Evolutionary conservation across 257 asterid genomes (phyloP).

Genomic region (Echites panduratus): DNA sequence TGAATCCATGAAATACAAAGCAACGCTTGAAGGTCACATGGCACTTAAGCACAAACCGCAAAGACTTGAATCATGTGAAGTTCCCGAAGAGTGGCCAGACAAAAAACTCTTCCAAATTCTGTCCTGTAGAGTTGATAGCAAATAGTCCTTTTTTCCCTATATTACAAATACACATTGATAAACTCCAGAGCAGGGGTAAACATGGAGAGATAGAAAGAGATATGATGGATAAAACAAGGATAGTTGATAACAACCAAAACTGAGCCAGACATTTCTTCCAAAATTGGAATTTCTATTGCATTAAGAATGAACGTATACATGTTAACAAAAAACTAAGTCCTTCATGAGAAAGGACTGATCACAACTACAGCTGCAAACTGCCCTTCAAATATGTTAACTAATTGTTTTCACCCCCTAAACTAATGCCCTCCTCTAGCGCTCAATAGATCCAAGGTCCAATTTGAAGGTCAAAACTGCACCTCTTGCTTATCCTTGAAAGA

Average conservation of each 20-base stretch:
- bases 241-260: neutral
- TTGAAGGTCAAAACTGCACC: constrained; percentile 44
- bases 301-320: constrained; percentile 3
- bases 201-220: neutral
- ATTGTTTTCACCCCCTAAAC: constrained; percentile 28
- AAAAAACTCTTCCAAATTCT: neutral
- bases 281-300: constrained; percentile 9
- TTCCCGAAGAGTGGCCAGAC: neutral
- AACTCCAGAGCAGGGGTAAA: neutral
- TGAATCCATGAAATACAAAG: neutral
- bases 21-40: neutral
- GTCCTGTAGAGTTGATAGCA: neutral
- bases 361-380: constrained; percentile 22
- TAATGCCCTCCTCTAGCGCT: constrained; percentile 29
- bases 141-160: neutral
- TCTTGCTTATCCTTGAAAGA: constrained; percentile 33
- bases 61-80: neutral
- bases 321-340: neutral
- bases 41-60: neutral
- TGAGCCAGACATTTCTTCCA: neutral
- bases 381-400: constrained; percentile 26
- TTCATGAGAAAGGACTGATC: constrained; percentile 16
- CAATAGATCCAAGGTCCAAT: constrained; percentile 21
- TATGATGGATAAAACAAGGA: neutral
- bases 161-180: neutral